Base-by-base conservation (phyloP, 257 asterid species). In the Capsicum chinense region DNA sequence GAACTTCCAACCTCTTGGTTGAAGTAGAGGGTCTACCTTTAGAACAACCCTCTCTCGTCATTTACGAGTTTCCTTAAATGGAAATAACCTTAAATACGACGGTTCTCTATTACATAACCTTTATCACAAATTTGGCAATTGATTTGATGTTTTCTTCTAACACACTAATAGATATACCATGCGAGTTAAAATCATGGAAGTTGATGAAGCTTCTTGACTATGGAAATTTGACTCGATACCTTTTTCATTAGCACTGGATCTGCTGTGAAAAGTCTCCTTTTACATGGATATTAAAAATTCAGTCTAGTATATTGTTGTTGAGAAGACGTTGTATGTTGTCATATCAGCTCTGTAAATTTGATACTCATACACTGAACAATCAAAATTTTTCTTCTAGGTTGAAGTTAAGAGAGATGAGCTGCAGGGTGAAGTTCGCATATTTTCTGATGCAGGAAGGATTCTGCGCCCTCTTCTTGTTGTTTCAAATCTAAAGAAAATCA, bases 401-500 rank as follows among this genome's bases (percentile, higher is more conserved):
- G 99, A 97, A 83, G 87, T 96, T 62, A 97, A 95, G 89, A 88
- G 94, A 83, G 99, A 97, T 85, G 86, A 87, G 83, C 90, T 86
- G 69, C 95, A 95, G 12, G 80, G 86, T 42, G 99, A 97, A 90
- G 93, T 95, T 37, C 93, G 98, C 19, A 90, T 95, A 84, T 95
- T 95, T 86, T 89, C 95, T 44, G 99, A 97, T 87, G 92, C 98
- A 17, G 99, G 99, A 87, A 94, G 99, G 86, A 93, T 97, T 79
- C 93, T 95, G 58, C 98, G 99, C 12, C 99, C 99, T 10, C 98
- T 95, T 79, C 88, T 95, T 71, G 93, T 97, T 74, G 98, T 93
- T 66, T 94, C 86, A 56, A 97, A 95, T 81, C 59, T 95, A 56
- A 90, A 87, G 88, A 93, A 90, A 83, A 89, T 93, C 48, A 90